Evolutionary conservation across 1,139 yeast genomes (phyloP).

Genomic region (Suhomyces bokatorum): DNA sequence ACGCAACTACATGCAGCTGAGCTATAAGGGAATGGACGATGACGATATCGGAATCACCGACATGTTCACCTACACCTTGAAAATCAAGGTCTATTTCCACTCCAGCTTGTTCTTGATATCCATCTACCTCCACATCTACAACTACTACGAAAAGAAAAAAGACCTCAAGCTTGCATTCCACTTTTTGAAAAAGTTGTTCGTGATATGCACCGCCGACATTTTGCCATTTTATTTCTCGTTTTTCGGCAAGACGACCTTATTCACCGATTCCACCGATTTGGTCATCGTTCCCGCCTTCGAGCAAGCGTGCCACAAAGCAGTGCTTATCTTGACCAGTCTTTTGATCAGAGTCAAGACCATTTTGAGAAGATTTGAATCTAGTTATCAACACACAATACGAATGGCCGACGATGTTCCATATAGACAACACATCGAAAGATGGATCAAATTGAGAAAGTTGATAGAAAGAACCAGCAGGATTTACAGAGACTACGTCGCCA

Average conservation of each 20-base stretch:
- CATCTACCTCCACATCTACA: conserved; percentile 40
- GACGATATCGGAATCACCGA: background rate
- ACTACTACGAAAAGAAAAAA: conserved; percentile 38
- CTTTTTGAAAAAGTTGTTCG: conserved; percentile 35
- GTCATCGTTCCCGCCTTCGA: conserved; percentile 44
- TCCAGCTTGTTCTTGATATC: conserved; percentile 29
- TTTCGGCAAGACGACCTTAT: conserved; percentile 33
- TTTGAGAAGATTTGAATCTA: conserved; percentile 9
- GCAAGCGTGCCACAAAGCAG: conserved; percentile 39
- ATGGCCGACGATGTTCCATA: conserved; percentile 10
- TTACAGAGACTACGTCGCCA: conserved; percentile 13
- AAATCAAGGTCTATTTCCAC: conserved; percentile 14
- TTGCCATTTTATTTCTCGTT: conserved; percentile 42
- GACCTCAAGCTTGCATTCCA: conserved; percentile 31
- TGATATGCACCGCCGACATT: conserved; percentile 32
- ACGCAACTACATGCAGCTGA: conserved; percentile 15
- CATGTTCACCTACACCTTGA: conserved; percentile 9
- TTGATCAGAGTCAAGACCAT: conserved; percentile 25
- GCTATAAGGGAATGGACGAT: conserved; percentile 1
- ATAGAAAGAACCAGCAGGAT: conserved; percentile 8
- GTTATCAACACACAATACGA: conserved; percentile 11
- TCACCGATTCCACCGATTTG: conserved; percentile 31
- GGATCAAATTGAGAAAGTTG: conserved; percentile 7
- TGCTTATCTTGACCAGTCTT: conserved; percentile 27
- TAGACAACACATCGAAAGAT: conserved; percentile 8